Base-by-base conservation (phyloP, 2,329 filamentous ascomycete genomes). In the Cytospora schulzeri region DNA sequence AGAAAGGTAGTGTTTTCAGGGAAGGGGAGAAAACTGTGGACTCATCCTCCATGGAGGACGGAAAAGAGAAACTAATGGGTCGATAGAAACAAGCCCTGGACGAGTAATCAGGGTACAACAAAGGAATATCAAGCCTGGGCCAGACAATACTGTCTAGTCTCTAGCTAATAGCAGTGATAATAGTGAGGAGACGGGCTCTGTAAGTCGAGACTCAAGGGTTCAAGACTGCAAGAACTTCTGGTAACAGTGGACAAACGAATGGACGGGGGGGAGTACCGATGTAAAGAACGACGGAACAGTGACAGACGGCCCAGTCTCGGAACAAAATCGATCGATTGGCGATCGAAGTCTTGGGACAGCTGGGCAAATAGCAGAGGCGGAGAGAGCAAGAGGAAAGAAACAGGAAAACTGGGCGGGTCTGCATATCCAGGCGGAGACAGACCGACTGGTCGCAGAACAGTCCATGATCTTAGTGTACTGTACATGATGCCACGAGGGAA, bases 401-500 rank as follows among this genome's bases (percentile, higher is more conserved):
- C 19, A 24, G 26, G n/a, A 41, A 15, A 38, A 41, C 33, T 22
- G 33, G 55, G 28, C 53, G 57, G 48, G 50, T n/a, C n/a, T 19
- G 35, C 48, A 63, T 60, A 57, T 35, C 51, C 54, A 35, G 15
- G 54, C 29, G 29, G 15, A 33, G 52, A 19, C 24, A 62, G 52
- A 62, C 53, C 51, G 59, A 41, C 59, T 56, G n/a, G 38, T 48
- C 51, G 52, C 45, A 14, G 58, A 31, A 35, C 33, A 33, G 51
- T 41, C 22, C 51, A 61, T 29, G 28, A 31, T 22, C 19, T 56
- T 53, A 26, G 28, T 9, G 50, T 12, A n/a, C 24, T 29, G 26
- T 51, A 62, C 62, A 55, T 64, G 56, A 60, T 64, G 56, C 56
- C 56, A 64, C 62, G 61, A 59, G 51, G 19, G 58, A 54, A 54